Percentiles rank a stretch among this genome's conserved stretches.
Evolutionary conservation across 805 yeast species (phyloP).

Genomic region (Candida easanensis): DNA sequence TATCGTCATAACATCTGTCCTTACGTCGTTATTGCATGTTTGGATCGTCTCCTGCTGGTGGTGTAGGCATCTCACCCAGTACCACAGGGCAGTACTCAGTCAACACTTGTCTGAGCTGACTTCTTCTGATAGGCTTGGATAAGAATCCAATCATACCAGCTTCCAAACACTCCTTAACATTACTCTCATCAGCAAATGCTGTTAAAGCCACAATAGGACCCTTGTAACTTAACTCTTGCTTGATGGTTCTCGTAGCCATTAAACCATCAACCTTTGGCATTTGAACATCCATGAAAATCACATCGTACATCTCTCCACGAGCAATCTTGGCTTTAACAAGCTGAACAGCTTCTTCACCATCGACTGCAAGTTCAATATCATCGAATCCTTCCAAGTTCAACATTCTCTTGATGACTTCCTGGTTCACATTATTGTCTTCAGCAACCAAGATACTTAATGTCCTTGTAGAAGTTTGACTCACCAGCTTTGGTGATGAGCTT

Average conservation of each 20-base stretch:
- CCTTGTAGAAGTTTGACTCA: conserved; percentile 5
- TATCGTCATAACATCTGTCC: conserved; percentile 1
- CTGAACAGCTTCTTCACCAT: conserved; percentile 87
- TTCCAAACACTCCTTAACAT: conserved; percentile 77
- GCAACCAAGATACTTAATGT: conserved; percentile 70
- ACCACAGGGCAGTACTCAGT: conserved; percentile 29
- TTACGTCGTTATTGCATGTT: neutral
- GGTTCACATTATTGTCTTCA: conserved; percentile 92
- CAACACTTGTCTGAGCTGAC: conserved; percentile 57
- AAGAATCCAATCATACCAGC: conserved; percentile 94
- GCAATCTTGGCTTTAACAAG: conserved; percentile 39
- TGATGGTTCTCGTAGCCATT: conserved; percentile 71
- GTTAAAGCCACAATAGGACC: conserved; percentile 91
- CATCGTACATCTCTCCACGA: conserved; percentile 47
- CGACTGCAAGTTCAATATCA: conserved; percentile 75
- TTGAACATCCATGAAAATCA: conserved; percentile 95
- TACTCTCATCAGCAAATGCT: conserved; percentile 92
- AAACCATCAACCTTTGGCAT: conserved; percentile 95
- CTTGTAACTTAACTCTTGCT: conserved; percentile 61
- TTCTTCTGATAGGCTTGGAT: conserved; percentile 81
- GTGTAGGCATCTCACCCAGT: conserved; percentile 1
- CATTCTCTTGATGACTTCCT: conserved; percentile 91
- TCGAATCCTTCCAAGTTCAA: conserved; percentile 75
- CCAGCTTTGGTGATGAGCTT: conserved; percentile 7
- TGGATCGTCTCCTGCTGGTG: neutral